Conservation (phyloP, 1,284 basidiomycete species). For the Ganoderma leucocontextum region DNA sequence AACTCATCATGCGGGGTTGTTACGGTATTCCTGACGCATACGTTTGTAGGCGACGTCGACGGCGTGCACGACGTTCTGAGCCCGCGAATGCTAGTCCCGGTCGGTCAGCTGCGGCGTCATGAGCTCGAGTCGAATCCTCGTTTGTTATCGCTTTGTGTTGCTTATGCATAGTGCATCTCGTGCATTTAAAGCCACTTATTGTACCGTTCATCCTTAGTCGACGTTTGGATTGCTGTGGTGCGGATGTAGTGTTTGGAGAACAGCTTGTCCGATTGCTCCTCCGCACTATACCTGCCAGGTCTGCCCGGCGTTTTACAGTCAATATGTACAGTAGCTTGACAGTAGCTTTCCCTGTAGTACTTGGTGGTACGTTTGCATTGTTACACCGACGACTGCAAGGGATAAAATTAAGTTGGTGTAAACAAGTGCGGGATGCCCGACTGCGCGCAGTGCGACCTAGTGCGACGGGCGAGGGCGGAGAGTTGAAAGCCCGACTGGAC, state of each 20-base stretch:
- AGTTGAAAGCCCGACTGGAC: constrained; percentile 35
- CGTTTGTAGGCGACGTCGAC: constrained; percentile 25
- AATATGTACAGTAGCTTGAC: not conserved
- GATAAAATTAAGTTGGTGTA: no score
- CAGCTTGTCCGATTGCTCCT: not conserved
- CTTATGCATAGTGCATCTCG: not conserved
- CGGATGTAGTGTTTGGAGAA: not conserved
- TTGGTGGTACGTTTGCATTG: not conserved
- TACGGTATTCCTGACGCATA: constrained; percentile 10
- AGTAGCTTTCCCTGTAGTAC: not conserved
- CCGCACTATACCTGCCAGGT: not conserved
- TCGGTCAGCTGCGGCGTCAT: constrained; percentile 2
- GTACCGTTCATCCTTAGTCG: not conserved
- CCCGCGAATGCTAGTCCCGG: constrained; percentile 3
- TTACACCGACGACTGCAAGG: not conserved
- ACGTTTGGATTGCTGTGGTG: not conserved
- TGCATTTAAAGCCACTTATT: not conserved
- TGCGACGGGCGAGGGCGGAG: not conserved
- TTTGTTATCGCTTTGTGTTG: not conserved
- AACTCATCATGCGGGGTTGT: not conserved
- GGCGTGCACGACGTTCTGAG: constrained; percentile 27
- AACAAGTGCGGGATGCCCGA: no score
- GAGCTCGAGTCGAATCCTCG: constrained; percentile 1
- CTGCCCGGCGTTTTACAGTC: not conserved
- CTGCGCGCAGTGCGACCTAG: not conserved